phyloP scores from a whole-genome alignment of 805 yeast species.

The Lipomyces sp. region DNA sequence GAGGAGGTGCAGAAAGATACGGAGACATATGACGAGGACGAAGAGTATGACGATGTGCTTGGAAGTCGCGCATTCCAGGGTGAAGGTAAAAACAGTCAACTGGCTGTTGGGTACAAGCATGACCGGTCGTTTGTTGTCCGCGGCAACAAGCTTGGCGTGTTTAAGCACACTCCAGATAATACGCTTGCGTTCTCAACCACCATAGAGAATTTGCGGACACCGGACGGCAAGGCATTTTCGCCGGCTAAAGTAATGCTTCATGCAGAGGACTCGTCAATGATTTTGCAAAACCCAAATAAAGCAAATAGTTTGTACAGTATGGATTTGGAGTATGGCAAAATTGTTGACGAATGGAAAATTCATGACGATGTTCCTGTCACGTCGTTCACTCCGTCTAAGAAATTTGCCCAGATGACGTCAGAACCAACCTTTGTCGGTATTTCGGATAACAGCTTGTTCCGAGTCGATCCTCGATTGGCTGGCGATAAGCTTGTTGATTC shows the following conservation, averaged over 20 bases:
- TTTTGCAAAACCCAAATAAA: constrained; percentile 61
- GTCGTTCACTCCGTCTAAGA: constrained; percentile 70
- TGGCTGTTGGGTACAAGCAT: constrained; percentile 71
- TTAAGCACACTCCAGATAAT: constrained; percentile 57
- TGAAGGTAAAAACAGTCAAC: constrained; percentile 59
- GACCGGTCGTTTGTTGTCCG: constrained; percentile 80
- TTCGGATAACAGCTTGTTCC: constrained; percentile 67
- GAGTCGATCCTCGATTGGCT: constrained; percentile 76
- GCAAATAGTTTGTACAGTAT: constrained; percentile 61
- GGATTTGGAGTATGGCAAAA: constrained; percentile 79
- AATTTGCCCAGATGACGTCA: constrained; percentile 71
- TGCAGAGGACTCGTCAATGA: constrained; percentile 68
- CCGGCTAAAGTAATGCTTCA: constrained; percentile 79
- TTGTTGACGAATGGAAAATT: constrained; percentile 85
- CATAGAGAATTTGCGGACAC: constrained; percentile 60
- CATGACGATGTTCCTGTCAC: constrained; percentile 54
- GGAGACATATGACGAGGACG: constrained; percentile 39
- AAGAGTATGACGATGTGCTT: constrained; percentile 48
- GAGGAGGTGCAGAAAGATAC: constrained; percentile 14
- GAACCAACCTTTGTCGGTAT: constrained; percentile 79
- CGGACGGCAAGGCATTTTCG: constrained; percentile 55
- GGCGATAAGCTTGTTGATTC: constrained; percentile 64
- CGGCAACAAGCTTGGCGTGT: constrained; percentile 80
- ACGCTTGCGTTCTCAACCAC: constrained; percentile 68
- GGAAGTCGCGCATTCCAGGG: constrained; percentile 46